Evolutionary conservation across 1,139 yeast genomes (phyloP).

Genomic region (Entelexis sorbosivorans): DNA sequence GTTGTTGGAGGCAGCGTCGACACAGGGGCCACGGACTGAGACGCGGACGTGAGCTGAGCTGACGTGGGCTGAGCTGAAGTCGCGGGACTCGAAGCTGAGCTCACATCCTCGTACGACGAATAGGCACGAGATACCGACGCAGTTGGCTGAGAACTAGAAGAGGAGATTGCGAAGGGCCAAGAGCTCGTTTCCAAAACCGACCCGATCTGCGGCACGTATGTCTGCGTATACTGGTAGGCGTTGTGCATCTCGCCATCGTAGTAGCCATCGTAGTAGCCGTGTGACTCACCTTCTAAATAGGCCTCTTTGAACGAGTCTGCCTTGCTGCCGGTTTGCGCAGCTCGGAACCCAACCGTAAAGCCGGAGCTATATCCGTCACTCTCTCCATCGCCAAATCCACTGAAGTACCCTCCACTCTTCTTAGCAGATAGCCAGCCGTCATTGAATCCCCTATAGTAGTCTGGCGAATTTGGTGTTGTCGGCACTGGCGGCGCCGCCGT

Average conservation of each 20-base stretch:
- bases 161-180: not conserved
- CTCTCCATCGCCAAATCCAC: slow-evolving; percentile 11
- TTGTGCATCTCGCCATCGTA: slow-evolving; percentile 11
- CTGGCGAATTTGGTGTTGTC: not conserved
- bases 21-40: too few relatives aligned
- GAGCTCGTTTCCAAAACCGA: not conserved
- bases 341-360: slow-evolving; percentile 11
- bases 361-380: slow-evolving; percentile 13
- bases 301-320: slow-evolving; percentile 9
- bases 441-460: slow-evolving; percentile 9
- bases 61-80: too few relatives aligned
- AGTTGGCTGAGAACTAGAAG: not conserved
- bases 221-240: slow-evolving; percentile 7
- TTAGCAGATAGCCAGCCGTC: slow-evolving; percentile 9
- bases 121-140: not conserved
- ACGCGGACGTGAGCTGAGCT: too few relatives aligned
- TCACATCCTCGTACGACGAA: not conserved
- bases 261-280: slow-evolving; percentile 17
- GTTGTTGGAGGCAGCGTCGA: not conserved
- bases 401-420: not conserved
- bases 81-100: not conserved
- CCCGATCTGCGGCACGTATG: slow-evolving; percentile 12
- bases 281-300: slow-evolving; percentile 15
- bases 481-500: not conserved
- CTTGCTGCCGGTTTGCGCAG: slow-evolving; percentile 11